Base-by-base conservation (phyloP, 2,329 filamentous ascomycete species). In the Alternaria rosae region DNA sequence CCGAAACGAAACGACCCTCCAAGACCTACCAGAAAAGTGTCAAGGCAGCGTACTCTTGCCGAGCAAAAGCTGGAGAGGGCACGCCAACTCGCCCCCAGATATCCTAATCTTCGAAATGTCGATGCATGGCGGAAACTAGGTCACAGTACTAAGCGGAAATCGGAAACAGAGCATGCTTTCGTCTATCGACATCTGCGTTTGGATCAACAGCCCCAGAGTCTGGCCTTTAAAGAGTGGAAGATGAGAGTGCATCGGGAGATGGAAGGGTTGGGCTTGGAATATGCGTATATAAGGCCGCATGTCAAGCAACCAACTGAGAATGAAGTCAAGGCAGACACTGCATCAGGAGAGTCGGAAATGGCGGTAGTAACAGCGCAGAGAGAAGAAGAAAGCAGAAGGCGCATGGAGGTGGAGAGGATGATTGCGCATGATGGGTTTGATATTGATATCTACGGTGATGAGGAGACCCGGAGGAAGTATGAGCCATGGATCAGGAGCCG, bases 391-490 rank as follows among this genome's bases (percentile, higher is more conserved):
- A 17, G 35, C 35, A 38, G 17, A 38, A 38, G 35, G 8, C 35
- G 35, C 1, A 0, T 38, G 35, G 35, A 48, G 8, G n/a, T 47
- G 7, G 30, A 55, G 12, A 32, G n/a, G n/a, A 42, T n/a, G 41
- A 6, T 47, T 12, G 50, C 52, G 20, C 43, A 59, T 8, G 57
- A 48, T 12, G 57, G 21, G 3, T 41, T 59, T 59, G 50, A 59
- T 41, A 55, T 55, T 32, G 57, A 59, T 8, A 55, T 59, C 25
- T 59, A 42, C 35, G 57, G 50, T 3, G 57, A 59, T 23, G 50
- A 59, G 11, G 57, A 55, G 42, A 59, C 57, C 23, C 15, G 51
- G 42, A 30, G 38, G 35, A 58, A 53, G 43, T 59, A 55, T 48
- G 57, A 47, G 21, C 48, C 50, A 8, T 54, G 50, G 47, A 54